Conservation (phyloP, 2,329 filamentous ascomycete species). For the Coniochaeta hoffmannii region DNA sequence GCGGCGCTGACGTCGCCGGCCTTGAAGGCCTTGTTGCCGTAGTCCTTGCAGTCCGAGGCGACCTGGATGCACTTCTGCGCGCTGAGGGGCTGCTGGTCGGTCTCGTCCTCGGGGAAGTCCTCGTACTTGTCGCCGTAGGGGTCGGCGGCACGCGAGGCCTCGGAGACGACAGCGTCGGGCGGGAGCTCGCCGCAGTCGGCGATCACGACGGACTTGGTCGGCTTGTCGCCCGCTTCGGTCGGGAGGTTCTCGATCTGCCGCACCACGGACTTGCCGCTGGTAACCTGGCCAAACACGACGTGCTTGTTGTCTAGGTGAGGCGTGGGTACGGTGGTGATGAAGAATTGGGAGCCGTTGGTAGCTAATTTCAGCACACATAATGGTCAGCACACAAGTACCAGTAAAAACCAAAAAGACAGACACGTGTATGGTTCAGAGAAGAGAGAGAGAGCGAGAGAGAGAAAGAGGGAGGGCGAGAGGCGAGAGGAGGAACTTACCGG, state of each 20-base stretch:
- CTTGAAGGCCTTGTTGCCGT: slow-evolving; percentile 92
- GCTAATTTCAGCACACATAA: slow-evolving; percentile 34
- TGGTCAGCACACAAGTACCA: background rate
- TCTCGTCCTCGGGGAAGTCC: slow-evolving; percentile 87
- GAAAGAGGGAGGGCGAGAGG: too few species aligned
- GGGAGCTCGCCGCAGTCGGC: slow-evolving; percentile 79
- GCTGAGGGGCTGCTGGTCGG: slow-evolving; percentile 45
- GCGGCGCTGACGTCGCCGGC: slow-evolving; percentile 60
- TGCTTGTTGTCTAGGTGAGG: slow-evolving; percentile 95
- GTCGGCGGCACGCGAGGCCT: slow-evolving; percentile 63
- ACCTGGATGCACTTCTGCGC: slow-evolving; percentile 68
- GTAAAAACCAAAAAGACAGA: background rate
- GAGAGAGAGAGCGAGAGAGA: too few species aligned
- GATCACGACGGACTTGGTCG: slow-evolving; percentile 64
- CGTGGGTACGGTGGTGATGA: slow-evolving; percentile 91
- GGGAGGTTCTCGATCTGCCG: slow-evolving; percentile 82
- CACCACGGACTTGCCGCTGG: slow-evolving; percentile 85
- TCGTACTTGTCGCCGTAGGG: slow-evolving; percentile 85
- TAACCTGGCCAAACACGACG: slow-evolving; percentile 92
- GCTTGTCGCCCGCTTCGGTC: slow-evolving; percentile 72
- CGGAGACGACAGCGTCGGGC: slow-evolving; percentile 59
- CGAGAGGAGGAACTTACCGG: slow-evolving; percentile 58
- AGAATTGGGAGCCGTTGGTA: slow-evolving; percentile 97
- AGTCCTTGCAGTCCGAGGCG: slow-evolving; percentile 78
- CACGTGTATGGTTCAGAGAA: too few species aligned